These are phyloP conservation scores for Pseudocercospora crystallina DNA, from an alignment of 2,329 filamentous ascomycete species.

Conservation along the genomic window DNA sequence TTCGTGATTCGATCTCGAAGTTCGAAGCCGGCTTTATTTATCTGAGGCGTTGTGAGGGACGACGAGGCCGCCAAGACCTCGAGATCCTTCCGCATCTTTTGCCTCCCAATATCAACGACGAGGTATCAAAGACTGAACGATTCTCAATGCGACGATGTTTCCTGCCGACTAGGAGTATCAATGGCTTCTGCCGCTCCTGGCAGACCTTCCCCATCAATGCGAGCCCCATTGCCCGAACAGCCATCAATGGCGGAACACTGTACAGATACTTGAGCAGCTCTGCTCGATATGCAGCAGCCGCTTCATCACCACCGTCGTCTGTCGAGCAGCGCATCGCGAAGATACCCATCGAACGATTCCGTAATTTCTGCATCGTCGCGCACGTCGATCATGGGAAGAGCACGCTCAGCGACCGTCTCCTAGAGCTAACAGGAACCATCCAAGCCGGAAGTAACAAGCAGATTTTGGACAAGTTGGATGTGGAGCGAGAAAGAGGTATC, in stretches of 20 bases:
- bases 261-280: conserved; percentile 15
- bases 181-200: conserved; percentile 20
- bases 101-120: neutral
- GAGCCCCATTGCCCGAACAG: neutral
- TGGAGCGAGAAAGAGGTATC: conserved; percentile 92
- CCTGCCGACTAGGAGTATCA: conserved; percentile 26
- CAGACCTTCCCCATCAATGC: conserved; percentile 8
- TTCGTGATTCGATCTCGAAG: neutral
- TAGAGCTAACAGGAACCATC: conserved; percentile 94
- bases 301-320: conserved; percentile 44
- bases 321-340: conserved; percentile 66
- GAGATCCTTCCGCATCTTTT: conserved; percentile 3
- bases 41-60: conserved; percentile 10
- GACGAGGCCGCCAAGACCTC: conserved; percentile 9
- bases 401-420: conserved; percentile 85
- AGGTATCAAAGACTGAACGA: neutral
- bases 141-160: conserved; percentile 50
- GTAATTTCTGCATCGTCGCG: conserved; percentile 98
- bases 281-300: conserved; percentile 29
- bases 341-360: conserved; percentile 75
- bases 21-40: conserved; percentile 8
- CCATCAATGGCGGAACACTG: conserved; percentile 6
- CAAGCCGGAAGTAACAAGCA: conserved; percentile 85
- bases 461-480: conserved; percentile 93
- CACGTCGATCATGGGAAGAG: conserved; percentile 99